A percentile compares a stretch with the other conserved stretches of the same genome.
phyloP scores from a whole-genome alignment of 1,139 yeast genomes.

The Arxiozyma telluris region DNA sequence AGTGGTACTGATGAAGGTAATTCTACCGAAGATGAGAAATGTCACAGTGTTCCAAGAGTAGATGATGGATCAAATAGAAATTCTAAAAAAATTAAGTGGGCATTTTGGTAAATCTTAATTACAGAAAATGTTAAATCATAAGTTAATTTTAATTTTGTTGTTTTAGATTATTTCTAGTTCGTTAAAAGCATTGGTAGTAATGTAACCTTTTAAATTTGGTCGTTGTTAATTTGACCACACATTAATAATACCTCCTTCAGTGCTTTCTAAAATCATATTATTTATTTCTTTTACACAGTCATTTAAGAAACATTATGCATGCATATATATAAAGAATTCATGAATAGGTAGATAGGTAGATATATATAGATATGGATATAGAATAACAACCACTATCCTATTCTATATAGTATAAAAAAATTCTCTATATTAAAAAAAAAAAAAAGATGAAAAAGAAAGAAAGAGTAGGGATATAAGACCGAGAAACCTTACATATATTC shows the following conservation, averaged over 20 bases:
- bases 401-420: too few relatives aligned
- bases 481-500: not conserved
- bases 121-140: not conserved
- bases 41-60: not conserved
- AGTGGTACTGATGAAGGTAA: not conserved
- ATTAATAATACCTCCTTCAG: not conserved
- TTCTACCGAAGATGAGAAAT: not conserved
- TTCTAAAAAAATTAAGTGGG: not conserved
- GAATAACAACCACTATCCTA: not conserved
- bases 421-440: too few relatives aligned
- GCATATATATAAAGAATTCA: not conserved
- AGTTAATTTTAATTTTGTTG: too few relatives aligned
- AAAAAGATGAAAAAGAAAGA: not conserved
- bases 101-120: conserved; percentile 1
- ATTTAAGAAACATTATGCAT: not conserved
- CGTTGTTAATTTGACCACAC: not conserved
- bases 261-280: not conserved
- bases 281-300: not conserved
- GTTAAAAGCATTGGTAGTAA: not conserved
- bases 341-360: not conserved
- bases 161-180: not conserved
- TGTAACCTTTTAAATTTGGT: too few relatives aligned
- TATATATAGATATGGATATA: too few relatives aligned
- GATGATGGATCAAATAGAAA: not conserved
- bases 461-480: not conserved